These are phyloP conservation scores for Pterocarpus macrocarpus DNA, from an alignment of 306 rosid species.

Conservation along the genomic window DNA sequence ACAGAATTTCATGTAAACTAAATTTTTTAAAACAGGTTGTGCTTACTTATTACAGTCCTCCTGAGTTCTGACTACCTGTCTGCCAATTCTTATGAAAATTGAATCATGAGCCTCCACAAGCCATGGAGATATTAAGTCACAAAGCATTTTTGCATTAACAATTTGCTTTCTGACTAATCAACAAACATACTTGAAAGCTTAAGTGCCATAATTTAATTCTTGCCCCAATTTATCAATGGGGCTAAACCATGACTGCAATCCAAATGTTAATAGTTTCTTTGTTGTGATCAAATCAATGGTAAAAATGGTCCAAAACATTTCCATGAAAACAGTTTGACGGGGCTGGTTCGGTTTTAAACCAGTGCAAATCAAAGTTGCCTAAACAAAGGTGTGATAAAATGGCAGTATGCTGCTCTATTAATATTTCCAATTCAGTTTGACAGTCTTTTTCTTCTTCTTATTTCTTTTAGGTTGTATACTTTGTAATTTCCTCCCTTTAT, in stretches of 20 bases:
- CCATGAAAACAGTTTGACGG: constrained; percentile 9
- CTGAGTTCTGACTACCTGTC: constrained; percentile 6
- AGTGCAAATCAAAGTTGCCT: constrained; percentile 19
- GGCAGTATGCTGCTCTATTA: constrained; percentile 2
- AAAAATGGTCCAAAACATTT: constrained; percentile 1
- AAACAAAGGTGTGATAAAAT: constrained; percentile 5
- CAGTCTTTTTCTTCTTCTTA: neutral
- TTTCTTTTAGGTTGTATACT: neutral
- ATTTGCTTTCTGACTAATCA: neutral
- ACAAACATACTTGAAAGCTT: neutral
- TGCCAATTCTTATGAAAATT: neutral
- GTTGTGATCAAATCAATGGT: neutral
- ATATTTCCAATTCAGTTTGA: constrained; percentile 26
- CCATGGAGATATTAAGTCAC: neutral
- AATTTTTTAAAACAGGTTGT: neutral
- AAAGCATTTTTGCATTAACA: constrained; percentile 1
- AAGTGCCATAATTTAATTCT: neutral
- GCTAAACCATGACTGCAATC: neutral
- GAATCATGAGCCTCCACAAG: constrained; percentile 6
- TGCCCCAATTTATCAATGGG: too few relatives aligned
- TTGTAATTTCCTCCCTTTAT: neutral
- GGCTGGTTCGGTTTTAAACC: constrained; percentile 14
- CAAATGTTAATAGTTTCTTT: constrained; percentile 15
- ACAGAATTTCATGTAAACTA: neutral
- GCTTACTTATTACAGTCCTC: neutral